These are phyloP conservation scores for Pelargonium myrrhifolium DNA, from an alignment of 441 rosid species.

Conservation along the genomic window DNA sequence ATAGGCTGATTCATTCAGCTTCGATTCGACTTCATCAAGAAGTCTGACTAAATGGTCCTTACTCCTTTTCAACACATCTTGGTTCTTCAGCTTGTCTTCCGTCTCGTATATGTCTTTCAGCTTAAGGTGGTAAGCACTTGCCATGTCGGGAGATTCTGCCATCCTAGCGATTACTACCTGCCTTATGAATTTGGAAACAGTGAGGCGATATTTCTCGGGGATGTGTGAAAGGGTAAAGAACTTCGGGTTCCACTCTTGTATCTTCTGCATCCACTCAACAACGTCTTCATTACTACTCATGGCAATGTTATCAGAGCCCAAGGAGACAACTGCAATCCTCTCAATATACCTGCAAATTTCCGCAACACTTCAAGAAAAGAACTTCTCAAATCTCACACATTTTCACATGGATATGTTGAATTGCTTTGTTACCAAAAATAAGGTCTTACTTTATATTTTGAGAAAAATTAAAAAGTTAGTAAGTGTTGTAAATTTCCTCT, in stretches of 20 bases:
- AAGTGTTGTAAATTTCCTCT: no score
- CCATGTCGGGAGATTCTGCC: constrained; percentile 87
- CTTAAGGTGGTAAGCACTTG: constrained; percentile 71
- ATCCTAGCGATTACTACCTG: constrained; percentile 76
- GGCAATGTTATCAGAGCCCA: constrained; percentile 37
- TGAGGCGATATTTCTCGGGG: constrained; percentile 47
- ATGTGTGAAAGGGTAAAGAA: constrained; percentile 61
- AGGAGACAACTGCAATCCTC: constrained; percentile 65
- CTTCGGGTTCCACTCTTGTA: constrained; percentile 71
- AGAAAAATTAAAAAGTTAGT: no score
- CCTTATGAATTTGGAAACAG: constrained; percentile 68
- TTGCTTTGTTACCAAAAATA: no score
- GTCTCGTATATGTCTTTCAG: constrained; percentile 63
- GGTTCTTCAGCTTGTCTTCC: constrained; percentile 58
- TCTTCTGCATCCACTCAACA: constrained; percentile 72
- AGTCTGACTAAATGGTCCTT: constrained; percentile 50
- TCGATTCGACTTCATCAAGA: constrained; percentile 59
- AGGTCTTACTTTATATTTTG: no score
- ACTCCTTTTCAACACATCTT: constrained; percentile 41
- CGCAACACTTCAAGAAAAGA: constrained; percentile 7
- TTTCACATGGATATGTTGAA: background rate
- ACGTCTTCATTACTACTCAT: constrained; percentile 40
- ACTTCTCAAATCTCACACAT: background rate
- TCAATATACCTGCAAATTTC: constrained; percentile 58
- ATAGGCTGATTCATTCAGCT: constrained; percentile 41